Percentiles rank a stretch among this genome's conserved stretches.
phyloP scores from a whole-genome alignment of 139 green algal species.

The Eudorina sp. region DNA sequence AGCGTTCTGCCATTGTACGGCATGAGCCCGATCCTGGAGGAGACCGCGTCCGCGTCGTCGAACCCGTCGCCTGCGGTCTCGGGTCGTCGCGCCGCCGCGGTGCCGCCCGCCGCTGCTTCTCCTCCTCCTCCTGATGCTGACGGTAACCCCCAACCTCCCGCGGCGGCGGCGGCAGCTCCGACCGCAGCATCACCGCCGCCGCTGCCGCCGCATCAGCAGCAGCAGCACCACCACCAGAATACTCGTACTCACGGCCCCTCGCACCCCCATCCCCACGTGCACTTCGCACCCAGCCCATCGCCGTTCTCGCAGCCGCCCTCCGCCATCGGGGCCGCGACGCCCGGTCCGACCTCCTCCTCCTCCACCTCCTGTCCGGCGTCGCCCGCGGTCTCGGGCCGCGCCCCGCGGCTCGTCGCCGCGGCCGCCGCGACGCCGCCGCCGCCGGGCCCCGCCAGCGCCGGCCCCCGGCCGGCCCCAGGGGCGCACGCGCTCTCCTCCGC shows the following conservation, averaged over 20 bases:
- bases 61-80: background rate
- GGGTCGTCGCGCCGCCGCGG: background rate
- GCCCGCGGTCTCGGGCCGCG: background rate
- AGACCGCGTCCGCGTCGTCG: background rate
- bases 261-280: conserved; percentile 22
- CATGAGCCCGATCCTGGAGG: conserved; percentile 48
- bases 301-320: background rate
- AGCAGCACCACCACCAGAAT: background rate
- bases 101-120: background rate
- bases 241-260: too few species aligned
- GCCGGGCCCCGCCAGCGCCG: background rate
- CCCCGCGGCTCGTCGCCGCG: background rate
- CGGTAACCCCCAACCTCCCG: too few species aligned
- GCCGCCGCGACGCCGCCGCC: background rate
- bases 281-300: background rate
- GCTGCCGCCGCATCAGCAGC: background rate
- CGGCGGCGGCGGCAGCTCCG: background rate
- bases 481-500: background rate
- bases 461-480: background rate
- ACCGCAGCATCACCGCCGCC: background rate
- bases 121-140: too few species aligned
- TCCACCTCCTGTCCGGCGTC: background rate
- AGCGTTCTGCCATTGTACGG: background rate
- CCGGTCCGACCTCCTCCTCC: background rate
- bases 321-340: background rate